phyloP scores from a whole-genome alignment of 805 yeast species.

The Clavispora santaluciae region DNA sequence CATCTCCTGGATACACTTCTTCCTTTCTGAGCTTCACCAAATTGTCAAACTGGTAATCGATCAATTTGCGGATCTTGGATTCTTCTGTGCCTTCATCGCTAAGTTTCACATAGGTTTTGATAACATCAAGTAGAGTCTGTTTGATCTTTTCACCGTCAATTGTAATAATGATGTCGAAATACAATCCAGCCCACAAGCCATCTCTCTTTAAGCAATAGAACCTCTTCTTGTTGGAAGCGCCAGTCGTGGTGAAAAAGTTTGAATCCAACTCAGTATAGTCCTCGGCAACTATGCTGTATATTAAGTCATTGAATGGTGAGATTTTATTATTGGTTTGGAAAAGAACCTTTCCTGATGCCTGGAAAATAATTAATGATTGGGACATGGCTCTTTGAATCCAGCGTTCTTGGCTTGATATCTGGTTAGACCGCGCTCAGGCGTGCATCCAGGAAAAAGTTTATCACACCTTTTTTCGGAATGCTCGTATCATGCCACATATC shows the following conservation, averaged over 20 bases:
- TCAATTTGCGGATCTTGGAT: conserved; percentile 27
- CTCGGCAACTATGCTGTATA: conserved; percentile 32
- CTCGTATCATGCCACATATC: no score
- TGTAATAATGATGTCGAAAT: conserved; percentile 36
- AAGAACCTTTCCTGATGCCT: conserved; percentile 31
- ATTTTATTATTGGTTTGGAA: conserved; percentile 34
- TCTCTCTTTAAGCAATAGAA: conserved; percentile 29
- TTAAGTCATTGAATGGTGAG: conserved; percentile 37
- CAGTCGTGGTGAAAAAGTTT: conserved; percentile 28
- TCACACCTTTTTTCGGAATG: no score
- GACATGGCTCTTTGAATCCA: conserved; percentile 24
- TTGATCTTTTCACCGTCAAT: conserved; percentile 35
- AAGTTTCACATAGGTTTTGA: conserved; percentile 29
- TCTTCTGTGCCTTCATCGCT: conserved; percentile 19
- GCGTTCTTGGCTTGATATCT: not conserved
- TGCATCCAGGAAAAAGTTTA: not conserved
- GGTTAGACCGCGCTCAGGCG: not conserved
- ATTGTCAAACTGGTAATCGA: conserved; percentile 36
- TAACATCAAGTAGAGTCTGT: conserved; percentile 25
- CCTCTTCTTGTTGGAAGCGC: conserved; percentile 23
- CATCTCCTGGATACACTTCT: not conserved
- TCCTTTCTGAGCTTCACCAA: conserved; percentile 27
- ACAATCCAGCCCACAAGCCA: conserved; percentile 30
- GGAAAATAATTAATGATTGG: conserved; percentile 34
- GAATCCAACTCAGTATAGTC: conserved; percentile 28